These are phyloP conservation scores for Colletotrichum kahawae DNA, from an alignment of 2,329 filamentous ascomycete species.

Conservation along the genomic window DNA sequence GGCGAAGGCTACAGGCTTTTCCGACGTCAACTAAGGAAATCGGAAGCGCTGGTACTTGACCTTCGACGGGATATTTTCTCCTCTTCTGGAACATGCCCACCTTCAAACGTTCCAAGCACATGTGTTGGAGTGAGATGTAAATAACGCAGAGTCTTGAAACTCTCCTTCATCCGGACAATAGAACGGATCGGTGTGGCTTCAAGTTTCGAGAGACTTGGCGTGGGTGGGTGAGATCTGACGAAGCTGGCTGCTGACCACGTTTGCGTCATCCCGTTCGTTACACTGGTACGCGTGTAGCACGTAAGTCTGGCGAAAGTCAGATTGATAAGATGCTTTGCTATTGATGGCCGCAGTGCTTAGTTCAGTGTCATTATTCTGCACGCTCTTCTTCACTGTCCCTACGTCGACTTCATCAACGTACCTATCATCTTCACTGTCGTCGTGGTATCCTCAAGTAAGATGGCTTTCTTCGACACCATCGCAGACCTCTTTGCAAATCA, in stretches of 20 bases:
- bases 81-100: neutral
- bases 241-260: neutral
- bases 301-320: neutral
- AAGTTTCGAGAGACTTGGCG: neutral
- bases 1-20: neutral
- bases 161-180: neutral
- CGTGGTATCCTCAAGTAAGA: neutral
- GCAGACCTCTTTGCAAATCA: neutral
- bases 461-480: neutral
- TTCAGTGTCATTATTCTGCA: neutral
- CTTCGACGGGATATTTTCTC: neutral
- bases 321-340: neutral
- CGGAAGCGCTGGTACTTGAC: neutral
- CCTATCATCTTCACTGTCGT: neutral
- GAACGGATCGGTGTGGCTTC: neutral
- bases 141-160: fast-evolving
- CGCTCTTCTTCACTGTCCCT: neutral
- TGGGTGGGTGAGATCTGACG: neutral
- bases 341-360: neutral
- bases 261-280: neutral
- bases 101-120: fast-evolving
- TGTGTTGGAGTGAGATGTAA: fast-evolving
- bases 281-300: neutral
- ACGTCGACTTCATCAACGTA: neutral
- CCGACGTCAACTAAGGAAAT: neutral